Conservation (phyloP, 257 asterid genomes). For the Lycium ferocissimum region DNA sequence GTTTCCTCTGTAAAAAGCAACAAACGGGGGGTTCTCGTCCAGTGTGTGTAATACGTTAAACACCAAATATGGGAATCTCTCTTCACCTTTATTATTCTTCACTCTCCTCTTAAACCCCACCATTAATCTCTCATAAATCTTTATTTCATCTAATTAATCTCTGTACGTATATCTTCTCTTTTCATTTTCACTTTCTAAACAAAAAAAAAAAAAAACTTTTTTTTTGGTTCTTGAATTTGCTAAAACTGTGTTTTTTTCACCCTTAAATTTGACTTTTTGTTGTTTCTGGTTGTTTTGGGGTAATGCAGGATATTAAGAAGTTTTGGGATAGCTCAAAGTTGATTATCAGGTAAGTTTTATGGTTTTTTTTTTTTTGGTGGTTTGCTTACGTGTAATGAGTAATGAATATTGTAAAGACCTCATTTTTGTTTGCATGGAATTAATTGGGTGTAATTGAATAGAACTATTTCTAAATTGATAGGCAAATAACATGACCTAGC, state of each 20-base stretch:
- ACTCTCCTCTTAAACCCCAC: neutral
- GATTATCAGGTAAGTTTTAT: neutral
- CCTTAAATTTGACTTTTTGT: neutral
- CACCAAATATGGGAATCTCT: constrained; percentile 18
- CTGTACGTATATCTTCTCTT: neutral
- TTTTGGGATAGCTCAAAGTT: neutral
- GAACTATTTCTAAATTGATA: neutral
- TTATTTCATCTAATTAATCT: neutral
- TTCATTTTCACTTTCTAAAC: neutral
- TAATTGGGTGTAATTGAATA: neutral
- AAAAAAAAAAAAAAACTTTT: neutral
- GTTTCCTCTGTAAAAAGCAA: neutral
- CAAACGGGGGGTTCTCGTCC: neutral
- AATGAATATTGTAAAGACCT: neutral
- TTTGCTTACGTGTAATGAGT: neutral
- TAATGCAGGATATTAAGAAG: constrained; percentile 10
- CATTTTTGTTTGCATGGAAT: constrained; percentile 4
- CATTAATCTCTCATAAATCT: neutral
- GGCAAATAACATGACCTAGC: neutral
- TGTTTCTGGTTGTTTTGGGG: neutral
- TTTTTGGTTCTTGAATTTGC: neutral
- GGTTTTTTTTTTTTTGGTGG: neutral
- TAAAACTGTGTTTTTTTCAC: neutral
- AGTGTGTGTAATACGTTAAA: neutral
- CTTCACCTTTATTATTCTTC: neutral